Conservation (phyloP, 768 basidiomycete genomes). For the Collybia nuda region DNA sequence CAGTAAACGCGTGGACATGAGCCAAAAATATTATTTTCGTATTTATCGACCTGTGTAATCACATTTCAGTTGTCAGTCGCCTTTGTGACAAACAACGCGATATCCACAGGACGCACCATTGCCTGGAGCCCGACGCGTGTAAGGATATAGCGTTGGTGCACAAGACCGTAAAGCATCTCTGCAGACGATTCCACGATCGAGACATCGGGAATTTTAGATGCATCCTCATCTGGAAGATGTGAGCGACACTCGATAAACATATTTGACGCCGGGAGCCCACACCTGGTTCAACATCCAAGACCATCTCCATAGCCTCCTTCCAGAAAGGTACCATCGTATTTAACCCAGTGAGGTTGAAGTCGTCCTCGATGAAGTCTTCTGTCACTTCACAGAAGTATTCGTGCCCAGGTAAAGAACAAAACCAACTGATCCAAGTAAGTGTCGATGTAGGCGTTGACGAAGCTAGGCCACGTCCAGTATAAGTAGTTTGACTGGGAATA, state of each 20-base stretch:
- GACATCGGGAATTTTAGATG: slow-evolving; percentile 95
- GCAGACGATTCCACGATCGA: slow-evolving; percentile 98
- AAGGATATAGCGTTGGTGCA: slow-evolving; percentile 96
- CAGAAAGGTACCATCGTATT: slow-evolving; percentile 97
- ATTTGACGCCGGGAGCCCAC: slow-evolving; percentile 23
- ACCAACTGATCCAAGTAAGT: slow-evolving; percentile 95
- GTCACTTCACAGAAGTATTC: slow-evolving; percentile 99
- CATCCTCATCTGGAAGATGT: slow-evolving; percentile 71
- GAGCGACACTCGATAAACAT: slow-evolving; percentile 1
- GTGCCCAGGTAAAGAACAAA: slow-evolving; percentile 91
- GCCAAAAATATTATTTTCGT: slow-evolving; percentile 89
- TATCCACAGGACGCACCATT: slow-evolving; percentile 64
- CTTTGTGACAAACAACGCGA: slow-evolving; percentile 6
- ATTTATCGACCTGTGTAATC: slow-evolving; percentile 82
- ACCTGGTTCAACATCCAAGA: slow-evolving; percentile 99
- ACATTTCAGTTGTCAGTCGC: slow-evolving; percentile 10
- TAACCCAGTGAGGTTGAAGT: slow-evolving; percentile 97
- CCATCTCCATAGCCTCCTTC: slow-evolving; percentile 99
- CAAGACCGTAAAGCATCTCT: slow-evolving; percentile 95
- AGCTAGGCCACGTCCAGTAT: slow-evolving; percentile 31
- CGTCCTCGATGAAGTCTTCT: slow-evolving; percentile 99
- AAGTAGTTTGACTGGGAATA: too few relatives aligned
- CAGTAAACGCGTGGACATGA: slow-evolving; percentile 96
- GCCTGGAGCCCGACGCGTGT: slow-evolving; percentile 91
- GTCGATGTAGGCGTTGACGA: slow-evolving; percentile 91